Conservation (phyloP, 495 filamentous ascomycete genomes). For the Trichoderma asperelloides region DNA sequence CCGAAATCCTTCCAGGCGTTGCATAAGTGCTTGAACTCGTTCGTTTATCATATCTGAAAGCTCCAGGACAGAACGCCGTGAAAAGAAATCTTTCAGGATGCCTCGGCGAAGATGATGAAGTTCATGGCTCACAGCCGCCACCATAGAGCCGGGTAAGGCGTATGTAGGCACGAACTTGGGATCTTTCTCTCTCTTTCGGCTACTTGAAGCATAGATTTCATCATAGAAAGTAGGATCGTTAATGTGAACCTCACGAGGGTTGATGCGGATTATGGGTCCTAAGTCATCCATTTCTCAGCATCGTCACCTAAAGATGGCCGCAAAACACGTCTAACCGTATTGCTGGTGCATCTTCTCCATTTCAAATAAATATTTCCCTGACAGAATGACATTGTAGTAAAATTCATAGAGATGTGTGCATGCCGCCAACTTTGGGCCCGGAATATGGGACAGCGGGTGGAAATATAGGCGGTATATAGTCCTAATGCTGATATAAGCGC, state of each 20-base stretch:
- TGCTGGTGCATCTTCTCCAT: slow-evolving; percentile 37
- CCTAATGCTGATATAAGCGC: neutral
- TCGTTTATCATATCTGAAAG: slow-evolving; percentile 29
- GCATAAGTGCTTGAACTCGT: slow-evolving; percentile 24
- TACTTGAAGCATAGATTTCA: slow-evolving; percentile 32
- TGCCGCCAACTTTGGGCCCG: slow-evolving; percentile 40
- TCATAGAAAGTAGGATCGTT: slow-evolving; percentile 45
- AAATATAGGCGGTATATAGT: slow-evolving; percentile 23
- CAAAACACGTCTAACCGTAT: slow-evolving; percentile 28
- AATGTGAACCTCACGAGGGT: slow-evolving; percentile 47
- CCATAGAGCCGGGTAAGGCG: slow-evolving; percentile 12
- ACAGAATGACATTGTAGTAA: slow-evolving; percentile 34
- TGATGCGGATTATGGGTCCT: slow-evolving; percentile 53
- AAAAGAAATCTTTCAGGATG: slow-evolving; percentile 35
- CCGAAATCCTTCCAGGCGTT: slow-evolving; percentile 16
- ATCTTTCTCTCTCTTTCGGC: slow-evolving; percentile 20
- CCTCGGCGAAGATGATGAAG: slow-evolving; percentile 31
- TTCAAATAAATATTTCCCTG: slow-evolving; percentile 27
- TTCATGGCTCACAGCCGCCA: slow-evolving; percentile 25
- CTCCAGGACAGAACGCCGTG: slow-evolving; percentile 24
- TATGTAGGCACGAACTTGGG: slow-evolving; percentile 10
- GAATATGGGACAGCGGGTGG: slow-evolving; percentile 34
- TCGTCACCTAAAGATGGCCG: neutral
- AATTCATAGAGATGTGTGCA: slow-evolving; percentile 39
- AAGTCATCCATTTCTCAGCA: neutral